Percentiles rank a stretch among this genome's conserved stretches.
Evolutionary conservation across 352 stramenopile genomes (phyloP).

Genomic region (Phytophthora ramorum): DNA sequence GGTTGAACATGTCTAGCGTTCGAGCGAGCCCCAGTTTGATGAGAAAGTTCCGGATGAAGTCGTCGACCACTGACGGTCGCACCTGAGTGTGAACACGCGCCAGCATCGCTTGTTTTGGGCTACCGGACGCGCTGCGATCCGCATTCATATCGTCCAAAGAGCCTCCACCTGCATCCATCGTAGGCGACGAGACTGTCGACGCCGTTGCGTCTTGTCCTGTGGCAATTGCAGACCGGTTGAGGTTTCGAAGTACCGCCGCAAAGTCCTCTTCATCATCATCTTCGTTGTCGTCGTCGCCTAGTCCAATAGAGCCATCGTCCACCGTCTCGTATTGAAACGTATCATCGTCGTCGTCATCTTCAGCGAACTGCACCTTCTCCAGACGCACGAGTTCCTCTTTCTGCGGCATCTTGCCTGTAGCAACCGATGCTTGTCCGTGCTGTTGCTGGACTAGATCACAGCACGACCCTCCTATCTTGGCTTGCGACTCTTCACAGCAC

Average conservation of each 20-base stretch:
- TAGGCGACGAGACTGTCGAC: slow-evolving; percentile 10
- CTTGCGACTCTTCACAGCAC: slow-evolving; percentile 24
- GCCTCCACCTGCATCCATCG: slow-evolving; percentile 5
- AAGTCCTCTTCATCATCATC: slow-evolving; percentile 92
- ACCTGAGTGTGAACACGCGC: slow-evolving; percentile 66
- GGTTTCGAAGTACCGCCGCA: slow-evolving; percentile 78
- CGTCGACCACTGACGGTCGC: slow-evolving; percentile 90
- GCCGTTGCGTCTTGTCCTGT: slow-evolving; percentile 27
- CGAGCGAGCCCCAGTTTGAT: slow-evolving; percentile 92
- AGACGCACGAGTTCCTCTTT: slow-evolving; percentile 87
- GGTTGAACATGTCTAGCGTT: slow-evolving; percentile 95
- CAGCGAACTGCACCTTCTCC: slow-evolving; percentile 85
- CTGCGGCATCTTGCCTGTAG: slow-evolving; percentile 34
- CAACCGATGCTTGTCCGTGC: not conserved
- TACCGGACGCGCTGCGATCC: slow-evolving; percentile 29
- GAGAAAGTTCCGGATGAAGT: slow-evolving; percentile 96
- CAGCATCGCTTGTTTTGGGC: slow-evolving; percentile 32
- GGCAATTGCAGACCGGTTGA: slow-evolving; percentile 66
- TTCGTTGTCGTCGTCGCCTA: slow-evolving; percentile 65
- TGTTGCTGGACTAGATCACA: slow-evolving; percentile 2
- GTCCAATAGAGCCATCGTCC: slow-evolving; percentile 59
- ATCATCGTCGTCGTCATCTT: slow-evolving; percentile 88
- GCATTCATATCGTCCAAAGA: slow-evolving; percentile 19
- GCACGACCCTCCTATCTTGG: slow-evolving; percentile 10
- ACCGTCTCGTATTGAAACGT: slow-evolving; percentile 84